Evolutionary conservation across 73 alveolate genomes (phyloP), one percentile per base, ranked within the genome.

Genomic region (Paramecium caudatum): DNA sequence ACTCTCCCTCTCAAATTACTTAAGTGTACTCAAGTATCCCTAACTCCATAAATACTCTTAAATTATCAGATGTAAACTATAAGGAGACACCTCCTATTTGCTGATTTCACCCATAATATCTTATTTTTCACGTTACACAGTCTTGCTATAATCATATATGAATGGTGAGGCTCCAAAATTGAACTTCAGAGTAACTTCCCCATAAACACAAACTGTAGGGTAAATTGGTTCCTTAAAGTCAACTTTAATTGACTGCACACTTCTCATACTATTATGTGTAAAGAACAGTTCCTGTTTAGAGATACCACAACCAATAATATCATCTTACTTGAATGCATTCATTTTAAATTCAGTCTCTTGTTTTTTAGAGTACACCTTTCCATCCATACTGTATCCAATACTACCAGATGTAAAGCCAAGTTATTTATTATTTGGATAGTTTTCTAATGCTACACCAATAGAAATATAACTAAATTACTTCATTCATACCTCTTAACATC

Each of bases 1-100:
- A 21, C 70, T 74, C n/a, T 74, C 88, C 21, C 33, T 23, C 10
- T 74, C 88, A 74, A 74, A 74, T 41, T 41, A 5, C 23, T 74
- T 74, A 23, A 41, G 43, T 10, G 70, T n/a, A 41, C 43, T 37
- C 43, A 74, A 16, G 10, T 41, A 74, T n/a, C 88, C 88, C n/a
- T 74, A 17, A 12, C 88, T 74, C 88, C 88, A 74, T 43, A 74
- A 43, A 39, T 74, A 74, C 32, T 74, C 88, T 41, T 74, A 41
- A 5, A 41, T 41, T 0, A 74, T 74, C 1, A 74, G 23, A 74
- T 74, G 88, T 16, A 74, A 47, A 41, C 88, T 43, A 3, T 74
- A 74, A 16, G 88, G 65, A 0, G 88, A 74, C 6, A 37, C 69
- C 16, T 41, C 65, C 32, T 74, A 15, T 41, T 37, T 23, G 16